Evolutionary conservation across 169 alveolate species (phyloP).

Genomic region (Cryptosporidium canis): DNA sequence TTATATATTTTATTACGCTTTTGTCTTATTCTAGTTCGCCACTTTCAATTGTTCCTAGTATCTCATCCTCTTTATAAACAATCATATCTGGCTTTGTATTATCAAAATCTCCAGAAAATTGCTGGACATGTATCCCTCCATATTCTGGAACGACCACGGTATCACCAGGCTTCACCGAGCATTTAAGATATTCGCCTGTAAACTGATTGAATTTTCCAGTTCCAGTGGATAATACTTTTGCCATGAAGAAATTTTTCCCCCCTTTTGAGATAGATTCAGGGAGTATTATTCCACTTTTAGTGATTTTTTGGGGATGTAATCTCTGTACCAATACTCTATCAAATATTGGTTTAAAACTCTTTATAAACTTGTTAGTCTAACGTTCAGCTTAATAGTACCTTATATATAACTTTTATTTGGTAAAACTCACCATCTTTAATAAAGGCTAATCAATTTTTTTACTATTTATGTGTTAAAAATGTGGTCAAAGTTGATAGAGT

Average conservation of each 20-base stretch:
- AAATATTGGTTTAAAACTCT: conserved; percentile 30
- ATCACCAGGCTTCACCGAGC: conserved; percentile 48
- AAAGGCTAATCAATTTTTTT: background rate
- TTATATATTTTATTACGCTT: background rate
- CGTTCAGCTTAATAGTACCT: background rate
- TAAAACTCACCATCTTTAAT: background rate
- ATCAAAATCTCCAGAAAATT: background rate
- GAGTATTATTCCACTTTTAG: conserved; percentile 47
- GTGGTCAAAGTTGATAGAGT: too few species aligned
- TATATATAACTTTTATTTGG: background rate
- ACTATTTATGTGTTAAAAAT: background rate
- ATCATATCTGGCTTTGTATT: background rate
- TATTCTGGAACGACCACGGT: conserved; percentile 45
- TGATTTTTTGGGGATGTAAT: conserved; percentile 6
- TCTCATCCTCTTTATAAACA: conserved; percentile 47
- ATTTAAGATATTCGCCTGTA: conserved; percentile 22
- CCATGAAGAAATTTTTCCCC: background rate
- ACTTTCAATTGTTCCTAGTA: conserved; percentile 30
- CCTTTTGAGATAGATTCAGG: conserved; percentile 11
- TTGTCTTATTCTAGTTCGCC: background rate
- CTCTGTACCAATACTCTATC: conserved; percentile 64
- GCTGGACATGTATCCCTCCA: conserved; percentile 14
- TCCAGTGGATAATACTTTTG: conserved; percentile 30
- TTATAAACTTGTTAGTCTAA: conserved; percentile 18
- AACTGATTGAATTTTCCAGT: conserved; percentile 25